phyloP scores from a whole-genome alignment of 768 basidiomycete genomes.

The Leccinum pellstonianum region DNA sequence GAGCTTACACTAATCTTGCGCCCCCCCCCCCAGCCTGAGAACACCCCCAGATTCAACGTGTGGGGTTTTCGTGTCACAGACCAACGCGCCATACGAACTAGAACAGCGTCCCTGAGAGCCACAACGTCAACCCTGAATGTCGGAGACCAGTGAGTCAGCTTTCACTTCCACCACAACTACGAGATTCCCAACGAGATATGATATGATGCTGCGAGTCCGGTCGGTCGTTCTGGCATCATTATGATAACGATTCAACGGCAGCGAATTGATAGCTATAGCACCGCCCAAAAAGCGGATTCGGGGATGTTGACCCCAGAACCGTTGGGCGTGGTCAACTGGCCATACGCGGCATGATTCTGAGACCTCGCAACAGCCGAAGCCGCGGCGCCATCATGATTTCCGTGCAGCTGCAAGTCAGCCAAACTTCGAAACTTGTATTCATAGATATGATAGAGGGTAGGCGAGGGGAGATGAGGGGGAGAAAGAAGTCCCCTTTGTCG shows the following conservation, averaged over 20 bases:
- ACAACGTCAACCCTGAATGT: neutral
- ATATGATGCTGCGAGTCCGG: neutral
- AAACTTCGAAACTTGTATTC: neutral
- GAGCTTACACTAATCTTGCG: neutral
- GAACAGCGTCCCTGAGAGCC: constrained; percentile 3
- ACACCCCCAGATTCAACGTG: neutral
- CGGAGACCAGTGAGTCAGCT: neutral
- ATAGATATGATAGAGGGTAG: neutral
- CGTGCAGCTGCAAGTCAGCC: neutral
- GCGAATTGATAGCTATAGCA: neutral
- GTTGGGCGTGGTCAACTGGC: constrained; percentile 2
- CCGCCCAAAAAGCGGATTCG: neutral
- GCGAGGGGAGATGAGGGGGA: neutral
- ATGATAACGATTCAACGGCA: neutral
- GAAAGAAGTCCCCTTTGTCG: constrained; percentile 4
- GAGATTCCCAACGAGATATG: neutral
- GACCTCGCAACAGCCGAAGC: constrained; percentile 9
- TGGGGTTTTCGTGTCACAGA: constrained; percentile 2
- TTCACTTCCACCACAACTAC: neutral
- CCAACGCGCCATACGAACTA: neutral
- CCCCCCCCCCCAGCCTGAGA: neutral
- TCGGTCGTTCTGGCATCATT: neutral
- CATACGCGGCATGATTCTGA: constrained; percentile 4
- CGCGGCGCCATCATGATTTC: constrained; percentile 1
- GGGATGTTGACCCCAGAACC: constrained; percentile 7